Conservation (phyloP, 352 stramenopile species). For the Globisporangium middletonii region DNA sequence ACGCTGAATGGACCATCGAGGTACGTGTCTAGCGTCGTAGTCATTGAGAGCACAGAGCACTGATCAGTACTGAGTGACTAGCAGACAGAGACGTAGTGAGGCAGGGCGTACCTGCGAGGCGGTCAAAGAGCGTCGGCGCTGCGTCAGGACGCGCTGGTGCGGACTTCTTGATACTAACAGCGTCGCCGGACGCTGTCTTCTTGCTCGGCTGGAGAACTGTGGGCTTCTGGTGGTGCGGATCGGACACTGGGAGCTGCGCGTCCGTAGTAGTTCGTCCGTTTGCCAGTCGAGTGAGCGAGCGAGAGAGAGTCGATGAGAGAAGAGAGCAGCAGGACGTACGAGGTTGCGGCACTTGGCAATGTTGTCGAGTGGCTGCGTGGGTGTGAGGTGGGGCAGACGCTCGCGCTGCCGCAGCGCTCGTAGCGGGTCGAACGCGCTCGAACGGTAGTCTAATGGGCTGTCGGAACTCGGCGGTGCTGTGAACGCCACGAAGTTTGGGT, state of each 20-base stretch:
- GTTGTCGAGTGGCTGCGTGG: conserved; percentile 69
- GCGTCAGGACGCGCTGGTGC: conserved; percentile 8
- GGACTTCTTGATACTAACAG: conserved; percentile 8
- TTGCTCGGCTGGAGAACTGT: conserved; percentile 16
- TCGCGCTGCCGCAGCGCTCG: conserved; percentile 26
- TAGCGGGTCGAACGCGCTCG: conserved; percentile 43
- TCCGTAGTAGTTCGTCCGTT: no score
- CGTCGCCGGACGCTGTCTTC: conserved; percentile 14
- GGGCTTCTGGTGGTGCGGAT: conserved; percentile 45
- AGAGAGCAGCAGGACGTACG: conserved; percentile 19
- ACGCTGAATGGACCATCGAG: conserved; percentile 82
- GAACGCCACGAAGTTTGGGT: conserved; percentile 28
- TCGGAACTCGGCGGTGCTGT: conserved; percentile 7
- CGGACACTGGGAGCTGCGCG: conserved; percentile 50
- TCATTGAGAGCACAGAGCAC: not conserved
- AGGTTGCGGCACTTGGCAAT: conserved; percentile 82
- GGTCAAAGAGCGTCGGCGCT: conserved; percentile 38
- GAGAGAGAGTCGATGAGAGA: not conserved
- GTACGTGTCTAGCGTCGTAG: conserved; percentile 44
- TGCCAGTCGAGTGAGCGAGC: no score
- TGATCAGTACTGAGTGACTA: conserved; percentile 5
- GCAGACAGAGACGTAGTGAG: no score
- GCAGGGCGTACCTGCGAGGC: conserved; percentile 37
- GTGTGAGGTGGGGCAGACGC: conserved; percentile 15
- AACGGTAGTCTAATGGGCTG: conserved; percentile 44